Conservation (phyloP, 331 rosid genomes). For the Acacia pycnantha region DNA sequence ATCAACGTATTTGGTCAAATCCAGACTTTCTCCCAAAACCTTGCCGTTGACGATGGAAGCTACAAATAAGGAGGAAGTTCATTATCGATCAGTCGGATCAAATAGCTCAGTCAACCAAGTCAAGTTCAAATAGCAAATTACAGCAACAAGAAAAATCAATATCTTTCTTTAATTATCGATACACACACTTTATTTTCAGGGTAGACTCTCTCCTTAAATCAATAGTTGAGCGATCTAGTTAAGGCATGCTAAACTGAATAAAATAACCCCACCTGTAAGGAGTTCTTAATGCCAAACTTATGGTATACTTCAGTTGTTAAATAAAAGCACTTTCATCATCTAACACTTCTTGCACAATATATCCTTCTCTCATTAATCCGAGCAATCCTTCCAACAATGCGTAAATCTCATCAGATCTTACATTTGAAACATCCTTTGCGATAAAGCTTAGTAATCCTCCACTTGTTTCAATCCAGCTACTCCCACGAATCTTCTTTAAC, state of each 20-base stretch:
- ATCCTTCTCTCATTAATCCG: constrained; percentile 60
- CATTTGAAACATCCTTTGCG: constrained; percentile 57
- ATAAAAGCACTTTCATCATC: constrained; percentile 41
- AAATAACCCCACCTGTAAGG: neutral
- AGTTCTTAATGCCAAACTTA: constrained; percentile 11
- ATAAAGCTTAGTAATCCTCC: constrained; percentile 46
- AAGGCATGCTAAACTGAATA: neutral
- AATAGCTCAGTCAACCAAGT: neutral
- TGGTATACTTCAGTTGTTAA: constrained; percentile 25
- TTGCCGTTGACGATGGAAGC: constrained; percentile 58
- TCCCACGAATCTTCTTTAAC: constrained; percentile 63
- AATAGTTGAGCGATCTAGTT: neutral
- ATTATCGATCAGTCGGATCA: neutral
- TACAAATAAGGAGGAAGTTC: neutral
- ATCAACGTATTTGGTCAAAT: constrained; percentile 57
- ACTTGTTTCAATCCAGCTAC: constrained; percentile 71
- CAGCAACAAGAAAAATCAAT: neutral
- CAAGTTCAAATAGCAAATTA: neutral
- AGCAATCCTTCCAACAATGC: constrained; percentile 54
- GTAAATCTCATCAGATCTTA: constrained; percentile 50
- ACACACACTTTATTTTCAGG: constrained; percentile 49
- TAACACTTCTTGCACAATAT: constrained; percentile 41
- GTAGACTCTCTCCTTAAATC: constrained; percentile 30
- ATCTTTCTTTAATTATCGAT: neutral
- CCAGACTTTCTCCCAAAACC: constrained; percentile 71